These are phyloP conservation scores for Anthoceros angustus DNA, from an alignment of 225 moss, liverwort and hornwort genomes.

Conservation along the genomic window DNA sequence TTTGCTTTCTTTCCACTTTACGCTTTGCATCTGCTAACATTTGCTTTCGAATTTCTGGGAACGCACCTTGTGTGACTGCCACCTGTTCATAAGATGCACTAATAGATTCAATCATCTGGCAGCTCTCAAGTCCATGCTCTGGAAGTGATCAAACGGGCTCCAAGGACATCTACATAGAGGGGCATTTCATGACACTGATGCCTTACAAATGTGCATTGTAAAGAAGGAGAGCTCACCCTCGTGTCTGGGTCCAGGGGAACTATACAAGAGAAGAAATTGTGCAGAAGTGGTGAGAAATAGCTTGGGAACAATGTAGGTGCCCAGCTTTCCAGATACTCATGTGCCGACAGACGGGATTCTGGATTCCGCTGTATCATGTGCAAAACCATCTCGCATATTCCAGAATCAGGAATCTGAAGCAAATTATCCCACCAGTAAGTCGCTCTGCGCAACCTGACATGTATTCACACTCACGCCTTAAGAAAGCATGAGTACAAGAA, in stretches of 20 bases:
- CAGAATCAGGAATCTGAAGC: constrained; percentile 74
- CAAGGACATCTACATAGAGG: too few species aligned
- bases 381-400: constrained; percentile 66
- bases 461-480: neutral
- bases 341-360: constrained; percentile 51
- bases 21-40: constrained; percentile 50
- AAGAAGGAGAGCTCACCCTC: constrained; percentile 45
- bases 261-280: constrained; percentile 91
- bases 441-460: neutral
- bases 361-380: constrained; percentile 84
- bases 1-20: neutral
- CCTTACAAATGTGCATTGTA: neutral
- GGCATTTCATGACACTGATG: too few species aligned
- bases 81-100: constrained; percentile 35
- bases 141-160: too few species aligned
- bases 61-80: constrained; percentile 64
- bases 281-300: constrained; percentile 83
- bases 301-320: constrained; percentile 64
- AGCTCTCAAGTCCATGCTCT: neutral
- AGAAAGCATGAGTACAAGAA: neutral
- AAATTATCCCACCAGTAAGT: too few species aligned
- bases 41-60: constrained; percentile 80
- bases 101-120: neutral
- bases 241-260: constrained; percentile 82
- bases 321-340: constrained; percentile 64